Evolutionary conservation across 2,329 filamentous ascomycete species (phyloP).

Genomic region (Fusarium fujikuroi): DNA sequence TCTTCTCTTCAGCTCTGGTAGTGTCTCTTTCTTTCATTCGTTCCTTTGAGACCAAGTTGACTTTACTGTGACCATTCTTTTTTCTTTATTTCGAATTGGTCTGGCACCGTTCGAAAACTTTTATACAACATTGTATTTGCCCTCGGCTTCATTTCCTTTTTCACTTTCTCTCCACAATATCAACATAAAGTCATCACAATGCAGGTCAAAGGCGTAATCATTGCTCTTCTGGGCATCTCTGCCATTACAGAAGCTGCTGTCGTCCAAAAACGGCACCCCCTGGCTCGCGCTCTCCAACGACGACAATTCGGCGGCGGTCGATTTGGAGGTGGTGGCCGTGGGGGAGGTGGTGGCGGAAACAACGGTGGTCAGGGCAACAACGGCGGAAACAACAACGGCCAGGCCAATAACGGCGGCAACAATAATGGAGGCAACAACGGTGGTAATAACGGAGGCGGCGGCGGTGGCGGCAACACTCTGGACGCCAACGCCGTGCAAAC

Average conservation of each 20-base stretch:
- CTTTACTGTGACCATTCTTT: slow-evolving; percentile 57
- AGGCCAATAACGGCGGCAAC: slow-evolving; percentile 33
- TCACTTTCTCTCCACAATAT: slow-evolving; percentile 36
- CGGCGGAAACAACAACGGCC: slow-evolving; percentile 38
- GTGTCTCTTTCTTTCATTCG: slow-evolving; percentile 61
- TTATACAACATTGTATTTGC: slow-evolving; percentile 29
- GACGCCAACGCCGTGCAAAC: slow-evolving; percentile 58
- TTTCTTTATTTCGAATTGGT: slow-evolving; percentile 57
- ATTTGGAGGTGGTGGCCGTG: slow-evolving; percentile 27
- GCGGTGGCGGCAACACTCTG: slow-evolving; percentile 49
- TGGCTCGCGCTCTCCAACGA: slow-evolving; percentile 51
- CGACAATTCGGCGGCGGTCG: slow-evolving; percentile 53
- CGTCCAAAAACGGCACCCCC: slow-evolving; percentile 52
- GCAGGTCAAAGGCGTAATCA: slow-evolving; percentile 62
- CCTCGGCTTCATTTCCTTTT: slow-evolving; percentile 20
- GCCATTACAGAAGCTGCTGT: slow-evolving; percentile 59
- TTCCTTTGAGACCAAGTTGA: slow-evolving; percentile 51
- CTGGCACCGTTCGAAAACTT: slow-evolving; percentile 57
- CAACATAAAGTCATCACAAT: slow-evolving; percentile 52
- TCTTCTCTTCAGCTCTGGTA: slow-evolving; percentile 59
- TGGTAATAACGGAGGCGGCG: slow-evolving; percentile 34
- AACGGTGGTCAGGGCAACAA: slow-evolving; percentile 39
- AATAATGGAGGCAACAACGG: slow-evolving; percentile 43
- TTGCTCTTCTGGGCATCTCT: slow-evolving; percentile 61
- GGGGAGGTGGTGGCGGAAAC: slow-evolving; percentile 41